Evolutionary conservation across 2,329 filamentous ascomycete species (phyloP).

Genomic region (Phaeosphaeria sp.): DNA sequence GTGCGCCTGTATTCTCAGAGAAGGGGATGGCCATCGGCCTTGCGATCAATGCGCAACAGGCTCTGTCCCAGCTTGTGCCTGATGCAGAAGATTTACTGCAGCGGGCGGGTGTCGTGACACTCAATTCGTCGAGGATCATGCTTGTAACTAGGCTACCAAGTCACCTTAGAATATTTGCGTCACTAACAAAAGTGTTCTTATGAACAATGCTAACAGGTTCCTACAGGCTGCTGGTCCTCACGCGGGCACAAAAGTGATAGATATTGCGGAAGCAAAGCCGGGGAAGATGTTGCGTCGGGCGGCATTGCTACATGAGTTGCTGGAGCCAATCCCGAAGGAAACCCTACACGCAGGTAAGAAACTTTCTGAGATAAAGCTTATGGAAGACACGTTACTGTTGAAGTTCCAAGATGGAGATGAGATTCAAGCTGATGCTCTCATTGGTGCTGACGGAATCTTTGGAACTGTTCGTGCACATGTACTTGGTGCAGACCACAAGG

Average conservation of each 20-base stretch:
- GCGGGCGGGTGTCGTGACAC: constrained; percentile 2
- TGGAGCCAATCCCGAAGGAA: constrained; percentile 9
- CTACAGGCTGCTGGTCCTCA: constrained; percentile 2
- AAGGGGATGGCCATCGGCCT: constrained; percentile 49
- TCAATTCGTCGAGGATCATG: constrained; percentile 1
- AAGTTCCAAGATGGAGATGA: constrained; percentile 53
- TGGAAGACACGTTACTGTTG: constrained; percentile 35
- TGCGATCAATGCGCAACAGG: constrained; percentile 43
- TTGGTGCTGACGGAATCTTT: constrained; percentile 39
- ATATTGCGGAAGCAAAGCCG: constrained; percentile 13
- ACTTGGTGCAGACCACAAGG: constrained; percentile 14
- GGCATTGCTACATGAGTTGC: constrained; percentile 13
- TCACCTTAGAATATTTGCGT: no score
- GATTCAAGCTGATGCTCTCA: constrained; percentile 24
- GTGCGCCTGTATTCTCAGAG: constrained; percentile 36
- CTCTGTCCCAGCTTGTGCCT: constrained; percentile 3
- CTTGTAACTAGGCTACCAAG: no score
- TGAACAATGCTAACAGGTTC: no score
- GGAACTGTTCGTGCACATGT: constrained; percentile 13
- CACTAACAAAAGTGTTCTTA: no score
- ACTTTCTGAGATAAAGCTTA: no score
- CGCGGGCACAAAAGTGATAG: constrained; percentile 5
- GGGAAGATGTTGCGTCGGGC: constrained; percentile 19
- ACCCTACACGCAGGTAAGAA: constrained; percentile 11
- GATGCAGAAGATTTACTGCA: not conserved